phyloP scores from a whole-genome alignment of 73 alveolate genomes.

The Breviolum minutum region DNA sequence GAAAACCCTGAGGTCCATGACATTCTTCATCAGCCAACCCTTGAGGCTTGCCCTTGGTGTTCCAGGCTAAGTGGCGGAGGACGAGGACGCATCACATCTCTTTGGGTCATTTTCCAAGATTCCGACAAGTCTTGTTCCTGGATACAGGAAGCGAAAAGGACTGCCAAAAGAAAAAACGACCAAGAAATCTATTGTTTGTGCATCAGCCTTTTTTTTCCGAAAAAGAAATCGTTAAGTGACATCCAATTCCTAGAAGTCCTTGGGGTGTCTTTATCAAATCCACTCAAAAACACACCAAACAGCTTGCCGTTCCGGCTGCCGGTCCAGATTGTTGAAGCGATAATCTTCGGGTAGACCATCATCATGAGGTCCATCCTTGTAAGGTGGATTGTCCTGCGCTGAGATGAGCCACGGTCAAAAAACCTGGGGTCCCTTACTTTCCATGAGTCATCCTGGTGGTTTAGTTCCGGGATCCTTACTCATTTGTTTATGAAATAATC shows the following conservation, averaged over 20 bases:
- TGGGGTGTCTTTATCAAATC: not conserved
- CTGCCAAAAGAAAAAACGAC: not conserved
- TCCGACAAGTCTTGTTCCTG: conserved; percentile 19
- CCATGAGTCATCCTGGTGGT: no score
- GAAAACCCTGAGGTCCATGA: not conserved
- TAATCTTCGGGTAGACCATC: conserved; percentile 70
- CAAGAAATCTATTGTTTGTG: no score
- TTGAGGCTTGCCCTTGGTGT: conserved; percentile 62
- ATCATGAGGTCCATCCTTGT: conserved; percentile 42
- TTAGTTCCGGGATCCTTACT: no score
- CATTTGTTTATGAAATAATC: no score
- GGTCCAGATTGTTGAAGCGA: conserved; percentile 40
- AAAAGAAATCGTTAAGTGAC: no score
- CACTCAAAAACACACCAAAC: not conserved
- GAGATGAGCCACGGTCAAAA: not conserved
- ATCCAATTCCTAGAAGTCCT: no score
- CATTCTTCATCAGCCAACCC: conserved; percentile 91
- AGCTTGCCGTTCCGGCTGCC: no score
- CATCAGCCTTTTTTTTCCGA: no score
- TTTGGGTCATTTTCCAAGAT: not conserved
- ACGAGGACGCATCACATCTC: not conserved
- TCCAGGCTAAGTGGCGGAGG: no score
- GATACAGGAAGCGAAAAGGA: not conserved
- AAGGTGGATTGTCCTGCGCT: conserved; percentile 81
- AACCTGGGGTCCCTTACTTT: not conserved